A percentile compares a stretch with the other conserved stretches of the same genome.
These are phyloP conservation scores for Penicillium carneum DNA, from an alignment of 2,329 filamentous ascomycete genomes.

Conservation along the genomic window DNA sequence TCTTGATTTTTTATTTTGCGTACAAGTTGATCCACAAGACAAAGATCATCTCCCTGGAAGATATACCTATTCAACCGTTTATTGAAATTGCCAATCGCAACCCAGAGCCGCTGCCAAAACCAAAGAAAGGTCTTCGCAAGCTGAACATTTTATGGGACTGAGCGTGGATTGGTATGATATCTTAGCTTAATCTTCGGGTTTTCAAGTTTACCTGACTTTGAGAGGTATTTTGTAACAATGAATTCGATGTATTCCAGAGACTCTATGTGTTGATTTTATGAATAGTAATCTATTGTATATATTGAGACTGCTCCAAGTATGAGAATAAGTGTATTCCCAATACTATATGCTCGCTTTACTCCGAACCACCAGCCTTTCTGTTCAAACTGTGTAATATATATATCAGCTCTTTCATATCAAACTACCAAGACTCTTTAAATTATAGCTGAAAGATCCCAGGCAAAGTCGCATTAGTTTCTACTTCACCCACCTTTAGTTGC, in stretches of 20 bases:
- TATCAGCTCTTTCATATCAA: background rate
- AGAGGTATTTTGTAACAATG: background rate
- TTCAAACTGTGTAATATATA: background rate
- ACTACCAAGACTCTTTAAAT: background rate
- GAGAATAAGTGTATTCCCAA: background rate
- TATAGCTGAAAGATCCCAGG: background rate
- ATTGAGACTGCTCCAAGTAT: background rate
- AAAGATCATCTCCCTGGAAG: conserved; percentile 3
- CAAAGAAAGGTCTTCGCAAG: background rate
- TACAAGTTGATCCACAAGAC: conserved; percentile 1
- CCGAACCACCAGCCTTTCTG: background rate
- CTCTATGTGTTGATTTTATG: background rate
- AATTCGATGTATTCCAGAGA: background rate
- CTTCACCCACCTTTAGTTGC: background rate
- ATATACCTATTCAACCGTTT: conserved; percentile 3
- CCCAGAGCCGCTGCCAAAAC: background rate
- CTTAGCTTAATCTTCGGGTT: background rate
- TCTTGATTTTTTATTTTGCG: conserved; percentile 37
- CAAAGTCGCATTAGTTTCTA: too few species aligned
- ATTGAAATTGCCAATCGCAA: conserved; percentile 1
- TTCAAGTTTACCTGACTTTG: background rate
- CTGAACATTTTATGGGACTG: background rate
- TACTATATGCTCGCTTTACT: background rate
- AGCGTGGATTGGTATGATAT: background rate
- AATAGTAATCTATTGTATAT: background rate